Evolutionary conservation across 2,329 filamentous ascomycete genomes (phyloP).

Genomic region (Talaromyces sp.): DNA sequence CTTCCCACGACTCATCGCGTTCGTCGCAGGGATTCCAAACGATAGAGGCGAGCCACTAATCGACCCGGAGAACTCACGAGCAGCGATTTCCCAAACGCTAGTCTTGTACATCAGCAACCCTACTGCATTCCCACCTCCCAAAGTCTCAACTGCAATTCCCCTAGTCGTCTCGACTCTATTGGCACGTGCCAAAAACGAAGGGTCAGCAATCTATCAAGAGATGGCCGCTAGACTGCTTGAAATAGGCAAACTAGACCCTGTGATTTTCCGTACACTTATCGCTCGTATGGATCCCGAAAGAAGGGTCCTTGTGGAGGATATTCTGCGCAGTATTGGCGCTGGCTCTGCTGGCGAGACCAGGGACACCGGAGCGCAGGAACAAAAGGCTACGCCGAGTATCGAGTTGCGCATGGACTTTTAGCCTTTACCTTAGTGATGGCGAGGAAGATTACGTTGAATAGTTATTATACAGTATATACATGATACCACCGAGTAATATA

Average conservation of each 20-base stretch:
- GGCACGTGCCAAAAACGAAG: conserved; percentile 64
- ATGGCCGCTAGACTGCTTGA: conserved; percentile 76
- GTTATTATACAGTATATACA: conserved; percentile 2
- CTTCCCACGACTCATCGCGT: conserved; percentile 70
- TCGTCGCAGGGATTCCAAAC: conserved; percentile 55
- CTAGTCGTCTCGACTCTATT: conserved; percentile 76
- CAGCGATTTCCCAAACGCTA: conserved; percentile 69
- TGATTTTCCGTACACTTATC: conserved; percentile 71
- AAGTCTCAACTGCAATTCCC: conserved; percentile 58
- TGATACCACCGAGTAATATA: conserved; percentile 7
- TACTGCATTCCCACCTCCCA: conserved; percentile 24
- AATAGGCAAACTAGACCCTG: conserved; percentile 71
- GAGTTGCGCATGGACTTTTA: conserved; percentile 93
- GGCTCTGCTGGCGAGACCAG: conserved; percentile 37
- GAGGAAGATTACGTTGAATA: not conserved
- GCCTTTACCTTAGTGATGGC: not conserved
- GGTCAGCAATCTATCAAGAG: conserved; percentile 60
- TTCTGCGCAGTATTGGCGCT: conserved; percentile 63
- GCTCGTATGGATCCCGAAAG: conserved; percentile 66
- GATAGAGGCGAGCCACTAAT: conserved; percentile 58
- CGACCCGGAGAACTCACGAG: conserved; percentile 73
- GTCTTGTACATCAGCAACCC: conserved; percentile 63
- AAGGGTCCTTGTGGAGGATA: conserved; percentile 73
- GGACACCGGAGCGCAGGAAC: conserved; percentile 48
- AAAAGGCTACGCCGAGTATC: conserved; percentile 68